Evolutionary conservation across 495 filamentous ascomycete species (phyloP).

Genomic region (Aspergillus cristatus): DNA sequence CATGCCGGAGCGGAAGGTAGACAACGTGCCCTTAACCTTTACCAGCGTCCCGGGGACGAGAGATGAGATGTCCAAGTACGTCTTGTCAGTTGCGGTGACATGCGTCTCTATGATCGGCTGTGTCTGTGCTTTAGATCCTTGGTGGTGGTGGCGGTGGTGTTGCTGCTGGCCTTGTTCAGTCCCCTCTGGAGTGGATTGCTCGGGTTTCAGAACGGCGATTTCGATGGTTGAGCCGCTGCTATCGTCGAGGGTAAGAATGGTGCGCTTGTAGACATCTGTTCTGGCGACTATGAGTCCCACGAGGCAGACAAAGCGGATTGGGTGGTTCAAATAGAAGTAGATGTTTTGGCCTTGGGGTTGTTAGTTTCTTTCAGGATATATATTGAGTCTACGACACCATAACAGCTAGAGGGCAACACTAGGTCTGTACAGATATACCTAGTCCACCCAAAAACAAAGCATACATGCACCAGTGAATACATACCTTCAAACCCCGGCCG

Average conservation of each 20-base stretch:
- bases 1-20: constrained; percentile 47
- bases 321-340: constrained; percentile 80
- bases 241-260: constrained; percentile 71
- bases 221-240: constrained; percentile 74
- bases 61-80: constrained; percentile 27
- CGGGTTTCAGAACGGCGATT: constrained; percentile 26
- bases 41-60: constrained; percentile 61
- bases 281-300: constrained; percentile 69
- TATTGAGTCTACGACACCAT: neutral
- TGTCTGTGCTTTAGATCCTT: constrained; percentile 3
- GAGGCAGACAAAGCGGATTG: constrained; percentile 75
- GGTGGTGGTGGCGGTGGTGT: constrained; percentile 7
- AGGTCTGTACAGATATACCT: too few relatives aligned
- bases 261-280: constrained; percentile 50
- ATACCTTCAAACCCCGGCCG: constrained; percentile 61
- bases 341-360: constrained; percentile 52
- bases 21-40: constrained; percentile 69
- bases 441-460: neutral
- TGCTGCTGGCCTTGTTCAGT: constrained; percentile 8
- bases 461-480: neutral
- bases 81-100: constrained; percentile 19
- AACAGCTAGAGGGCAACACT: too few relatives aligned
- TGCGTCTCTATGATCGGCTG: constrained; percentile 10
- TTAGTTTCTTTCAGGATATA: constrained; percentile 3
- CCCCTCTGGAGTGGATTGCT: constrained; percentile 5